Percentiles rank a stretch among this genome's conserved stretches.
Conservation (phyloP, 2,329 filamentous ascomycete genomes). For the Diaporthe australafricana region DNA sequence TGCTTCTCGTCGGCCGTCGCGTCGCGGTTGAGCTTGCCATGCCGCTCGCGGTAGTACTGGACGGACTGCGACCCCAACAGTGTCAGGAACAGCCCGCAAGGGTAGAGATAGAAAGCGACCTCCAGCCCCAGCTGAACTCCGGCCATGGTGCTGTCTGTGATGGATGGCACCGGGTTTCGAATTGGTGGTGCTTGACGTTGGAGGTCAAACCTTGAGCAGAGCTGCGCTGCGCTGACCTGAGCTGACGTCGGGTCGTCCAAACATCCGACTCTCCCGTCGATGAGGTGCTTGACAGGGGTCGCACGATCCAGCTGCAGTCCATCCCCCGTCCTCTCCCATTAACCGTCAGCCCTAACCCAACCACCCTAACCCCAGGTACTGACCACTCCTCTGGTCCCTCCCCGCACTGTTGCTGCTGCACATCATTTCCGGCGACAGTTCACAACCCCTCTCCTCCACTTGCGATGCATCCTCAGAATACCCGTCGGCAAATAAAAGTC, state of each 20-base stretch:
- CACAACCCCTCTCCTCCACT: constrained; percentile 17
- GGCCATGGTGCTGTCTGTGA: constrained; percentile 24
- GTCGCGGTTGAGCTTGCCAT: constrained; percentile 39
- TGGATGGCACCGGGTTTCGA: background rate
- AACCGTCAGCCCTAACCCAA: too few relatives aligned
- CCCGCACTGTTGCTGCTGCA: background rate
- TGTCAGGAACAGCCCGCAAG: constrained; percentile 51
- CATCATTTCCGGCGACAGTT: constrained; percentile 1
- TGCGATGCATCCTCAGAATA: constrained; percentile 13
- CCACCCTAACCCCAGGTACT: too few relatives aligned
- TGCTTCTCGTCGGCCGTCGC: constrained; percentile 45
- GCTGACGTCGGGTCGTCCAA: background rate
- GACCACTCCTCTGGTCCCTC: too few relatives aligned
- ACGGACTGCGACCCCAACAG: constrained; percentile 51
- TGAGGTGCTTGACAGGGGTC: constrained; percentile 2
- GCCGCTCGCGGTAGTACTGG: constrained; percentile 50
- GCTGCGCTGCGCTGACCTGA: background rate
- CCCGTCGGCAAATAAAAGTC: background rate
- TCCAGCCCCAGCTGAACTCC: constrained; percentile 49
- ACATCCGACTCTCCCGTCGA: constrained; percentile 10
- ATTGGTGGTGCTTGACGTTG: background rate
- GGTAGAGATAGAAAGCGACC: constrained; percentile 55
- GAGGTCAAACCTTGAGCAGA: background rate
- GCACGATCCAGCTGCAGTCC: constrained; percentile 5
- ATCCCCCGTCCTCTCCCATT: background rate